Evolutionary conservation across 73 alveolate species (phyloP).

Genomic region (Paraurostyla sp.): DNA sequence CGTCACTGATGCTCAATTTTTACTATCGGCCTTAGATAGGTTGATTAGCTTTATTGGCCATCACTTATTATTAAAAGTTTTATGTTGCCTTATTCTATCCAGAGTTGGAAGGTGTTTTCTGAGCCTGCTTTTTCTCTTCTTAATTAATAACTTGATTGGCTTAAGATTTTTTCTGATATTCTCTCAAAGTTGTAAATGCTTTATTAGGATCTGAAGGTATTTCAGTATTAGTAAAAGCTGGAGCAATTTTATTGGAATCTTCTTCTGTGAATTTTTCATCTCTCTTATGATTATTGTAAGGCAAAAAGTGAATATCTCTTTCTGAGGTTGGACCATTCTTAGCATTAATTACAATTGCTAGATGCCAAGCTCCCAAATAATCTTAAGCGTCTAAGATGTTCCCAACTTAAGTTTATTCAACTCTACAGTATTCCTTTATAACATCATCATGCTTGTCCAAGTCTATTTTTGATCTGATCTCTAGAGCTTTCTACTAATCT

Average conservation of each 20-base stretch:
- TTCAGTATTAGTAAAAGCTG: slow-evolving; percentile 25
- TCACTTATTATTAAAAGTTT: no score
- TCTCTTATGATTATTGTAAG: slow-evolving; percentile 15
- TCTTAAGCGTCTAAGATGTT: slow-evolving; percentile 42
- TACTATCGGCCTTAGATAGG: no score
- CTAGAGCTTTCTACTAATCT: not conserved
- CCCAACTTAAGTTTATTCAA: not conserved
- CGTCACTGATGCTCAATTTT: not conserved
- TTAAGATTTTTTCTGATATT: not conserved
- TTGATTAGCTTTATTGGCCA: not conserved
- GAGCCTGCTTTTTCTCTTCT: not conserved
- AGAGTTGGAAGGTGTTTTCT: not conserved
- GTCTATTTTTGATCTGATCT: slow-evolving; percentile 10
- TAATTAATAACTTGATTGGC: not conserved
- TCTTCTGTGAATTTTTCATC: slow-evolving; percentile 25
- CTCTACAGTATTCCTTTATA: slow-evolving; percentile 32
- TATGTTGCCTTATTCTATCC: no score
- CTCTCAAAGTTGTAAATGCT: not conserved
- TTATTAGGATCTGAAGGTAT: not conserved
- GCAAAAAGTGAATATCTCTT: slow-evolving; percentile 23
- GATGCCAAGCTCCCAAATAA: slow-evolving; percentile 28
- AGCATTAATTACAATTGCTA: slow-evolving; percentile 33
- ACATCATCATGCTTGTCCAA: slow-evolving; percentile 42
- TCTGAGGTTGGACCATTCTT: not conserved
- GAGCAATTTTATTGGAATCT: slow-evolving; percentile 30